A percentile compares a stretch with the other conserved stretches of the same genome.
These are phyloP conservation scores for Aphanomyces astaci DNA, from an alignment of 352 stramenopile species.

Conservation along the genomic window DNA sequence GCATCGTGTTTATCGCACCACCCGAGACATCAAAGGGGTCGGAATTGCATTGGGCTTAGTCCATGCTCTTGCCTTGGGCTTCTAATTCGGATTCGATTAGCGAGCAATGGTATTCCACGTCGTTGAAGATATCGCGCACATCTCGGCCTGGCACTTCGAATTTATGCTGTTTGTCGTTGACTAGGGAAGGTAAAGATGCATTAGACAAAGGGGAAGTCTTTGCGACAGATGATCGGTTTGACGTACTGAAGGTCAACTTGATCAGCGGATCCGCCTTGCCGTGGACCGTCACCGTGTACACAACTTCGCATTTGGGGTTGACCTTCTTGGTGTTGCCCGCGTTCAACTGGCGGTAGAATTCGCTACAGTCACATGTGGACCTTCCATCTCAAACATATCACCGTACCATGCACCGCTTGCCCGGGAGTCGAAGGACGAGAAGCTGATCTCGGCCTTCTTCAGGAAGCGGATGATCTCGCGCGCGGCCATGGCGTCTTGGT, in stretches of 20 bases:
- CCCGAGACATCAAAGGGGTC: too few species aligned
- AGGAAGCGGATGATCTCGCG: constrained; percentile 80
- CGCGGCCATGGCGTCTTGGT: constrained; percentile 49
- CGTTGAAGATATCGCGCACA: constrained; percentile 76
- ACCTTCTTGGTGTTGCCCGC: constrained; percentile 67
- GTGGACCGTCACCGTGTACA: constrained; percentile 44
- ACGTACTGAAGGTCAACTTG: constrained; percentile 76
- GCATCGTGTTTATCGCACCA: too few species aligned
- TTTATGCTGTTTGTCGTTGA: constrained; percentile 67
- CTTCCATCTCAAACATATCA: constrained; percentile 22
- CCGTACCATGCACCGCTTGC: constrained; percentile 70
- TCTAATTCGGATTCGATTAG: constrained; percentile 85
- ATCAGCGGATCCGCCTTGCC: constrained; percentile 49
- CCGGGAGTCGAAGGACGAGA: constrained; percentile 70
- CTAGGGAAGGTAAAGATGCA: constrained; percentile 28
- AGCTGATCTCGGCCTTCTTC: constrained; percentile 77
- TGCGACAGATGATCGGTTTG: background rate
- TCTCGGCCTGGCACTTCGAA: constrained; percentile 65
- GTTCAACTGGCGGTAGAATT: constrained; percentile 80
- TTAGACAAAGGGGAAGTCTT: background rate
- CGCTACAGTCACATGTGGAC: constrained; percentile 30
- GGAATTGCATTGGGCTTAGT: constrained; percentile 33
- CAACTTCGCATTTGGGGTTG: constrained; percentile 76
- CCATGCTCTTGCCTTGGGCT: constrained; percentile 69
- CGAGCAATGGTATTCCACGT: constrained; percentile 76